These are phyloP conservation scores for Chenopodium album DNA, from an alignment of 148 eudicot species.

Conservation along the genomic window DNA sequence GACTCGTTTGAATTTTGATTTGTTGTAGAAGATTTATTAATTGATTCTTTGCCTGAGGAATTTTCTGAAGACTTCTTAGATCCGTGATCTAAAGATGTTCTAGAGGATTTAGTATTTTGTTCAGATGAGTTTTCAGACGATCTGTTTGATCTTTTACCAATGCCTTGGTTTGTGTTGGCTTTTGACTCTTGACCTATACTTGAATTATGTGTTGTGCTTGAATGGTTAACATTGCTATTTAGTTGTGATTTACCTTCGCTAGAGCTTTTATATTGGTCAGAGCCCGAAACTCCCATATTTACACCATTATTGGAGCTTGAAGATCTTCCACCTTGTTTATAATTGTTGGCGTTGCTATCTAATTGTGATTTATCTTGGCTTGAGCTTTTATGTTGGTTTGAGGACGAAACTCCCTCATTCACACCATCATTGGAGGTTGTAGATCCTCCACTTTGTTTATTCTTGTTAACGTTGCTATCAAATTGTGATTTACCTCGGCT, in stretches of 20 bases:
- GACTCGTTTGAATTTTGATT: background rate
- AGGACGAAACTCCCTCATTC: background rate
- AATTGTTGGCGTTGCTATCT: background rate
- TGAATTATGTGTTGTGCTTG: background rate
- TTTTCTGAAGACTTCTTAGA: too few relatives aligned
- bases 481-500: background rate
- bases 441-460: background rate
- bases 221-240: too few relatives aligned
- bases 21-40: too few relatives aligned
- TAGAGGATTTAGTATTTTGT: background rate
- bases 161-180: background rate
- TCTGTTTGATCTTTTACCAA: background rate
- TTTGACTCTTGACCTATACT: background rate
- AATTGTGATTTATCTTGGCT: background rate
- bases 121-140: too few relatives aligned
- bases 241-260: too few relatives aligned
- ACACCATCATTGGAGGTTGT: background rate
- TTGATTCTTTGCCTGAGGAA: background rate
- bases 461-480: too few relatives aligned
- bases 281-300: background rate
- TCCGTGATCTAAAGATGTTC: background rate
- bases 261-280: background rate
- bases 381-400: background rate
- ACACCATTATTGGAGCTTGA: background rate
- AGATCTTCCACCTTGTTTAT: background rate